These are phyloP conservation scores for Fonsecaea pugnacius DNA, from an alignment of 2,329 filamentous ascomycete genomes.

Conservation along the genomic window DNA sequence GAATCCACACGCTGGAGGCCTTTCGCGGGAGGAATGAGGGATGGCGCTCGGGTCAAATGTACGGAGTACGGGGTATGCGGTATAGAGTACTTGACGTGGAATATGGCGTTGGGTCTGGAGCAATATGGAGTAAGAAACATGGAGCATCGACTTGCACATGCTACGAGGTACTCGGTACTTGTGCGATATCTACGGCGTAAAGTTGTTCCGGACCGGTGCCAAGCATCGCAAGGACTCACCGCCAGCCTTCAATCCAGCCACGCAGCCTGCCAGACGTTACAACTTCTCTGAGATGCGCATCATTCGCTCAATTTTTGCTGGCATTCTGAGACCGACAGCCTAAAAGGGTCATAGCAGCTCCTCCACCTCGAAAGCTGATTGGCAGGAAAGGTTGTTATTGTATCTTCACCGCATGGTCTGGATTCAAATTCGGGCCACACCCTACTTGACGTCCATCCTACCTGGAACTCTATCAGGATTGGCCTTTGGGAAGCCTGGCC, in stretches of 20 bases:
- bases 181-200: neutral
- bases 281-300: neutral
- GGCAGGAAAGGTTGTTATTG: neutral
- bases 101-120: no score
- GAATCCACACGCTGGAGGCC: neutral
- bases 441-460: neutral
- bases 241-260: neutral
- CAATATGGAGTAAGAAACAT: no score
- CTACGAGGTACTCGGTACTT: neutral
- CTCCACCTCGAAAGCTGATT: neutral
- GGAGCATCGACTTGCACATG: neutral
- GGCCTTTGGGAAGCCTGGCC: neutral
- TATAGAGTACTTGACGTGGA: neutral
- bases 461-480: conserved; percentile 7
- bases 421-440: conserved; percentile 7
- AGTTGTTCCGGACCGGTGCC: conserved; percentile 6
- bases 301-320: neutral
- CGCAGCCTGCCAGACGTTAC: neutral
- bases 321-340: neutral
- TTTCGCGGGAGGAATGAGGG: neutral
- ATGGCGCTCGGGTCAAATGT: neutral
- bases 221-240: conserved; percentile 6
- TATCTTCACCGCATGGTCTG: conserved; percentile 15
- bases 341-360: neutral
- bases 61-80: neutral